phyloP scores from a whole-genome alignment of 768 basidiomycete species.

The Hirschioporus abietinus region DNA sequence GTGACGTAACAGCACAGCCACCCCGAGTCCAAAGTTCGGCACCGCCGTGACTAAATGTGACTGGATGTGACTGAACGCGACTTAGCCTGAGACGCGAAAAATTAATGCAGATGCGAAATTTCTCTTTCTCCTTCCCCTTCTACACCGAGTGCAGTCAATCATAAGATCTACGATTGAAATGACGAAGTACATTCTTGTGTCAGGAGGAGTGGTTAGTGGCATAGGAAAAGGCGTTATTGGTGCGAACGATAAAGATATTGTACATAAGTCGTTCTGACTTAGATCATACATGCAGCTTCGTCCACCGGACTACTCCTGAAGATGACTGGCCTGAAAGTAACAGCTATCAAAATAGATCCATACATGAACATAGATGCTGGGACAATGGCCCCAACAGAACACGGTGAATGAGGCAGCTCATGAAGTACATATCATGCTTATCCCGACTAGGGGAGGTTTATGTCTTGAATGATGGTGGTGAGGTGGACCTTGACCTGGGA shows the following conservation, averaged over 20 bases:
- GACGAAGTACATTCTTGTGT: slow-evolving; percentile 96
- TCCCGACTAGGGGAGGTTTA: slow-evolving; percentile 80
- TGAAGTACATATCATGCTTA: slow-evolving; percentile 3
- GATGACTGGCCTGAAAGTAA: slow-evolving; percentile 93
- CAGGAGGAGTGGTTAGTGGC: slow-evolving; percentile 95
- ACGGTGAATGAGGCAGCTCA: slow-evolving; percentile 51
- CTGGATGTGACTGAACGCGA: background rate
- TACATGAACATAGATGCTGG: slow-evolving; percentile 99
- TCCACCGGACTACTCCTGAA: slow-evolving; percentile 95
- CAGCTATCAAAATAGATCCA: slow-evolving; percentile 98
- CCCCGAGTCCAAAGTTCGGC: too few relatives aligned
- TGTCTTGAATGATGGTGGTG: slow-evolving; percentile 96
- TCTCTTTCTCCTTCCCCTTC: background rate
- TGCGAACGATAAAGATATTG: slow-evolving; percentile 34
- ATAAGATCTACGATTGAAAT: slow-evolving; percentile 30
- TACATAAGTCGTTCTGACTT: slow-evolving; percentile 10
- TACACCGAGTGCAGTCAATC: background rate
- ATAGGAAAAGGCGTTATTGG: slow-evolving; percentile 99
- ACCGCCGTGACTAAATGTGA: too few relatives aligned
- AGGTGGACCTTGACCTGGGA: slow-evolving; percentile 95
- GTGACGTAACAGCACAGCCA: too few relatives aligned
- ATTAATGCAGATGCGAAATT: background rate
- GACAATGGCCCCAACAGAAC: slow-evolving; percentile 97
- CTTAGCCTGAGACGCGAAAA: background rate
- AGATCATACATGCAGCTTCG: slow-evolving; percentile 57